phyloP scores from a whole-genome alignment of 495 filamentous ascomycete genomes.

The Immersiella caudata region DNA sequence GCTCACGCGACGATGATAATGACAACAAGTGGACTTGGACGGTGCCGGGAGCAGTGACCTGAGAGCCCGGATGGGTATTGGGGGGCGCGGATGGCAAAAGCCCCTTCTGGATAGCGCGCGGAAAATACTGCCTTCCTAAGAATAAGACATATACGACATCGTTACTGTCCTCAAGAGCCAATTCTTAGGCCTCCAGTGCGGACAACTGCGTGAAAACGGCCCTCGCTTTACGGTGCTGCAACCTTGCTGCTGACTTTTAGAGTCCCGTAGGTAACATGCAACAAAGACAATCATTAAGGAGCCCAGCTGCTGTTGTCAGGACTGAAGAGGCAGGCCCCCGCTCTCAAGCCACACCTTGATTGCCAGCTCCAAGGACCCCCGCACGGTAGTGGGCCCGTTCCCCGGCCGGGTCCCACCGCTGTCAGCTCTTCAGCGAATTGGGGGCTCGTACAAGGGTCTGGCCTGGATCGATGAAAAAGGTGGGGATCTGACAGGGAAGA shows the following conservation, averaged over 20 bases:
- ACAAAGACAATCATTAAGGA: too few relatives aligned
- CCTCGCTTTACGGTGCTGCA: too few relatives aligned
- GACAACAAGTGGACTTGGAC: background rate
- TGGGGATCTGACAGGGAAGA: background rate
- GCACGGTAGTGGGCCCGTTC: background rate
- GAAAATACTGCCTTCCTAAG: background rate
- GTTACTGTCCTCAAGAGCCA: background rate
- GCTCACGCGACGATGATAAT: background rate
- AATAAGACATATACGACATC: conserved; percentile 4
- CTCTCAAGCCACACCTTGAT: background rate
- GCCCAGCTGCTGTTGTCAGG: too few relatives aligned
- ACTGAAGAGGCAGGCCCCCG: background rate
- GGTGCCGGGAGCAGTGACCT: background rate
- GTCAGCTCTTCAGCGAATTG: background rate
- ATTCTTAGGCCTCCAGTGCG: background rate
- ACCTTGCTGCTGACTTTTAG: too few relatives aligned
- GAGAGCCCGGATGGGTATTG: background rate
- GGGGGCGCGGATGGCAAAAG: background rate
- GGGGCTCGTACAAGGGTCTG: background rate
- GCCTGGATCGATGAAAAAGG: background rate
- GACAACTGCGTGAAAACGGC: background rate
- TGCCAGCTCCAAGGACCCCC: background rate
- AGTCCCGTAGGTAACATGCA: too few relatives aligned
- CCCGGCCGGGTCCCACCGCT: too few relatives aligned
- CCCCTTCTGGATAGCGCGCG: background rate